These are phyloP conservation scores for Glaciozyma martinii DNA, from an alignment of 768 basidiomycete genomes.

Conservation along the genomic window DNA sequence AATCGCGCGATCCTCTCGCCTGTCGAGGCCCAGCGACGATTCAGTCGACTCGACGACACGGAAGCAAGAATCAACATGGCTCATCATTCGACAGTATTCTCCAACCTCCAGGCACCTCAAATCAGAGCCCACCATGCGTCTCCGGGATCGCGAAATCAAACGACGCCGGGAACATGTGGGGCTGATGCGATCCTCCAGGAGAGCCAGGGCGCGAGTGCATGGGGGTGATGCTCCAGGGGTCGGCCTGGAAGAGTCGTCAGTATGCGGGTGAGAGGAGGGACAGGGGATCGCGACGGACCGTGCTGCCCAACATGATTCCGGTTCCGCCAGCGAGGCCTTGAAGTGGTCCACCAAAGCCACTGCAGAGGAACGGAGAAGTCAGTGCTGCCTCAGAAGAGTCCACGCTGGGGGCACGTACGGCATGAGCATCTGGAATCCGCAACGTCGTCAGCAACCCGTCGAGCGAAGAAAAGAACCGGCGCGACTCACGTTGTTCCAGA, in stretches of 20 bases:
- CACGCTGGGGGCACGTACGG: neutral
- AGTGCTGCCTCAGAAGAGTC: neutral
- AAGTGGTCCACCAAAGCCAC: constrained; percentile 15
- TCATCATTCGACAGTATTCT: too few relatives aligned
- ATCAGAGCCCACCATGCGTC: too few relatives aligned
- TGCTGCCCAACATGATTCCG: constrained; percentile 9
- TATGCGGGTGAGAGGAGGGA: neutral
- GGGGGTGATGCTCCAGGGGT: constrained; percentile 25
- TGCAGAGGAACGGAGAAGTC: neutral
- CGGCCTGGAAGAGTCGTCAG: neutral
- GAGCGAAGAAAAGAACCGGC: too few relatives aligned
- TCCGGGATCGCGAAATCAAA: neutral
- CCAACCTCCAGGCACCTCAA: too few relatives aligned
- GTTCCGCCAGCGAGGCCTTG: constrained; percentile 21
- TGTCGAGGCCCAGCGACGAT: too few relatives aligned
- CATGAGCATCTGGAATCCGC: constrained; percentile 20
- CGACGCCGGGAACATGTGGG: neutral
- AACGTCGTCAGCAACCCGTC: neutral
- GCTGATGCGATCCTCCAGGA: neutral
- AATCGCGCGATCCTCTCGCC: too few relatives aligned
- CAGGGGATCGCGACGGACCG: neutral
- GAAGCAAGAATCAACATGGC: too few relatives aligned
- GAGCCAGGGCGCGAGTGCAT: constrained; percentile 22
- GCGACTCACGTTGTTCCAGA: constrained; percentile 16
- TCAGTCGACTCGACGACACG: too few relatives aligned